Evolutionary conservation across 768 basidiomycete genomes (phyloP), one percentile per base, ranked within the genome.

Genomic region (Rhodotorula babjevae): DNA sequence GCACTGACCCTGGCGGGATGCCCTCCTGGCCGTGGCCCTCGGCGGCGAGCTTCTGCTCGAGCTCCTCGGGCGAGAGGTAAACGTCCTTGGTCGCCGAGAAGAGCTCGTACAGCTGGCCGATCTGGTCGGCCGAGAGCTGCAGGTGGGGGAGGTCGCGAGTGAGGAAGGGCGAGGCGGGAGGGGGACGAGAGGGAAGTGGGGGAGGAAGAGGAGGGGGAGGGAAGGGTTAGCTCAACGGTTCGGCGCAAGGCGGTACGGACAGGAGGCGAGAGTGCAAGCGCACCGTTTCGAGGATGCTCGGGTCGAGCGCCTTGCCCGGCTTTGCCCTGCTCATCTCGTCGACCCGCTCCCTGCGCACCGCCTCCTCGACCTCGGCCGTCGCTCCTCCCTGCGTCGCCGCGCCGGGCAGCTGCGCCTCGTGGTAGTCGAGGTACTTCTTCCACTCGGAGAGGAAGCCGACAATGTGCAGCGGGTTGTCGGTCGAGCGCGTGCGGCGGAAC

Each of bases 401-500:
- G 1, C 16, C 25, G 15, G 59, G 40, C 1, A 61, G 23, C 14
- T 63, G 63, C 42, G 42, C n/a, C 44, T 16, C n/a, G 50, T 49
- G 58, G 49, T 21, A 87, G 87, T 95, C 92, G 67, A 97, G 84
- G 81, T 99, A 98, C 69, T 86, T 80, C 81, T 95, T 96, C 95
- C 95, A 99, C 78, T 97, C 91, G 7, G 90, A 89, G 16, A 98
- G 84, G 79, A 99, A 99, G 5, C 92, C 93, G 80, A 98, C 95
- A 72, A 97, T 87, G 80, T 97, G 88, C 15, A 89, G 84, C 6
- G 93, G 91, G 81, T 98, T 97, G 31, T 88, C 88, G 19, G 88
- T 86, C 33, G 86, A 83, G 76, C 83, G 87, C 75, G 96, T 94
- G 59, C 90, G 84, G 14, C 90, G 87, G 81, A 96, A 98, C 81